Percentiles rank a stretch among this genome's conserved stretches.
These are phyloP conservation scores for Nepenthes mirabilis DNA, from an alignment of 148 eudicot genomes.

Conservation along the genomic window DNA sequence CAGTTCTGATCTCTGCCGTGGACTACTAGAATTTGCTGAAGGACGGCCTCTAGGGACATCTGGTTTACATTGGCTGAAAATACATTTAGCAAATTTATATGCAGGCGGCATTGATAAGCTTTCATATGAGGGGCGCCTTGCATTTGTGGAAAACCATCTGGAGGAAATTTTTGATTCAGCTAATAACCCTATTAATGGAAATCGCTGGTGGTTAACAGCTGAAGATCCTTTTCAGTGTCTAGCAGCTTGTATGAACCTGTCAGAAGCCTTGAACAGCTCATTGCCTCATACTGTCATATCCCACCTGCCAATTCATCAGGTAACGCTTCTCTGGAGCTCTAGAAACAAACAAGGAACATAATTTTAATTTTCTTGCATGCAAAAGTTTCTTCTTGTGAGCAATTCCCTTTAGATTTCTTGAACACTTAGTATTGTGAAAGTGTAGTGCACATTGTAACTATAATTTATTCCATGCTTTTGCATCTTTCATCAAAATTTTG, in stretches of 20 bases:
- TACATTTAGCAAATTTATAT: slow-evolving; percentile 78
- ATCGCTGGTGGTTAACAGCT: slow-evolving; percentile 81
- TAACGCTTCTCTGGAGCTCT: slow-evolving; percentile 10
- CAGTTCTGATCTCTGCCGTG: slow-evolving; percentile 86
- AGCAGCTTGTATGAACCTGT: slow-evolving; percentile 74
- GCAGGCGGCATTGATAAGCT: slow-evolving; percentile 77
- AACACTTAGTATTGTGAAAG: too few relatives aligned
- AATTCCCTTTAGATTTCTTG: too few relatives aligned
- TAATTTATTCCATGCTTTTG: too few relatives aligned
- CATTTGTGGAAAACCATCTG: slow-evolving; percentile 61
- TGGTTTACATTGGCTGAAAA: slow-evolving; percentile 72
- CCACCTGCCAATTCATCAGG: slow-evolving; percentile 89
- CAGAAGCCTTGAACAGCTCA: slow-evolving; percentile 66
- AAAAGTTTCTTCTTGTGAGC: too few relatives aligned
- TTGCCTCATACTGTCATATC: slow-evolving; percentile 55
- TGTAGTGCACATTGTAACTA: too few relatives aligned
- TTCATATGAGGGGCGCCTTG: slow-evolving; percentile 61
- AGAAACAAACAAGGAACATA: not conserved
- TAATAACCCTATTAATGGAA: slow-evolving; percentile 53
- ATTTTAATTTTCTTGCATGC: not conserved
- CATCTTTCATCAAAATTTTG: too few relatives aligned
- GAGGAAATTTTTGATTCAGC: slow-evolving; percentile 67
- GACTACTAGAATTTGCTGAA: slow-evolving; percentile 84
- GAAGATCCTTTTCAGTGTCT: slow-evolving; percentile 95
- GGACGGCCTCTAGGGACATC: slow-evolving; percentile 77